Evolutionary conservation across 495 filamentous ascomycete genomes (phyloP).

Genomic region (Filosporella fistucella): DNA sequence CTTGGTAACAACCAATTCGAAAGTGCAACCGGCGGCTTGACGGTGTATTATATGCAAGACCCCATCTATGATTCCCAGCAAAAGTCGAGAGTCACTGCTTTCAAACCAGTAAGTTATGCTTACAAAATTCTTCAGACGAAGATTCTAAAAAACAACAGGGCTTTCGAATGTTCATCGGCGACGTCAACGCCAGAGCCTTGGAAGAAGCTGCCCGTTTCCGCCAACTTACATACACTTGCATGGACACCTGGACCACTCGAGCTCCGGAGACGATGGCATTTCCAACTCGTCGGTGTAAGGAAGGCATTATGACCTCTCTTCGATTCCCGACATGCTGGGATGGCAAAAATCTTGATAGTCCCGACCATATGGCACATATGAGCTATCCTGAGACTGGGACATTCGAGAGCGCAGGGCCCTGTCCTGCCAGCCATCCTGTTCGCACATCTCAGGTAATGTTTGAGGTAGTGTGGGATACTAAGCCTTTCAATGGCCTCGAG

Average conservation of each 20-base stretch:
- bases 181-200: slow-evolving; percentile 42
- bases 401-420: slow-evolving; percentile 38
- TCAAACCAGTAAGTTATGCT: slow-evolving; percentile 29
- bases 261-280: slow-evolving; percentile 41
- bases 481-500: slow-evolving; percentile 45
- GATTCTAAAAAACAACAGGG: slow-evolving; percentile 28
- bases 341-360: too few relatives aligned
- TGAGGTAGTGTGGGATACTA: slow-evolving; percentile 52
- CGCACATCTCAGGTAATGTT: slow-evolving; percentile 54
- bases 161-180: slow-evolving; percentile 70
- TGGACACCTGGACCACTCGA: slow-evolving; percentile 11
- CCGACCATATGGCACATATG: slow-evolving; percentile 55
- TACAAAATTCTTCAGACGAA: slow-evolving; percentile 4
- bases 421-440: slow-evolving; percentile 46
- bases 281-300: slow-evolving; percentile 47
- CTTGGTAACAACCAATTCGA: slow-evolving; percentile 43
- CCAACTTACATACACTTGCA: slow-evolving; percentile 33
- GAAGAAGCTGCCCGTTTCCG: slow-evolving; percentile 32
- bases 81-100: slow-evolving; percentile 29
- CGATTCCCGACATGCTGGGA: slow-evolving; percentile 93
- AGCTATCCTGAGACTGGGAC: slow-evolving; percentile 40
- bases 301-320: slow-evolving; percentile 67
- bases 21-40: slow-evolving; percentile 22
- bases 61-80: slow-evolving; percentile 27
- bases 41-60: slow-evolving; percentile 50